phyloP scores from a whole-genome alignment of 306 rosid species.

The Carpinus fangiana region DNA sequence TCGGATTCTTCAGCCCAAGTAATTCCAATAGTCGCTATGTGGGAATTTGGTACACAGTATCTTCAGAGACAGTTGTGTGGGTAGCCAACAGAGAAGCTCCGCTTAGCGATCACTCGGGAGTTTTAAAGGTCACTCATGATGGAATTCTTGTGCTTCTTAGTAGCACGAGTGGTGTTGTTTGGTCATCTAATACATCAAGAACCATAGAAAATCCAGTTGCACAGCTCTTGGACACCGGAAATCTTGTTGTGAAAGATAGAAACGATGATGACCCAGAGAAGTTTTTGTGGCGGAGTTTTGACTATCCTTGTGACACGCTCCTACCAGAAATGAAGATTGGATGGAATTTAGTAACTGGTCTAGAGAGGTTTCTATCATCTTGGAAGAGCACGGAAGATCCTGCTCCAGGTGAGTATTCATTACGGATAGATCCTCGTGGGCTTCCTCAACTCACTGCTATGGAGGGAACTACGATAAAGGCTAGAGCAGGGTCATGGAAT shows the following conservation, averaged over 20 bases:
- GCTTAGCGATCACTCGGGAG: no score
- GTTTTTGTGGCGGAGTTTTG: neutral
- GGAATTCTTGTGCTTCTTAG: neutral
- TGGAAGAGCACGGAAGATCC: neutral
- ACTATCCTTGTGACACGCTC: neutral
- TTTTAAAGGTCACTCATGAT: neutral
- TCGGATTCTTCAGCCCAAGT: no score
- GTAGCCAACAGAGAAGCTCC: no score
- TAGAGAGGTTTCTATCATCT: neutral
- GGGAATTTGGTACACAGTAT: no score
- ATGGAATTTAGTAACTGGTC: neutral
- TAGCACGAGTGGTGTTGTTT: neutral
- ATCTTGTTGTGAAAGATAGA: neutral
- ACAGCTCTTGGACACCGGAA: neutral
- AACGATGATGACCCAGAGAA: neutral
- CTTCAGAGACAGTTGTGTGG: no score
- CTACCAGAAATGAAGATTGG: neutral
- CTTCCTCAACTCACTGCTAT: neutral
- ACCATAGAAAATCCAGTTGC: neutral
- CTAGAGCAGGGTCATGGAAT: neutral
- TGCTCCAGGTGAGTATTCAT: neutral
- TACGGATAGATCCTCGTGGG: neutral
- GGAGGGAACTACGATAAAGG: neutral
- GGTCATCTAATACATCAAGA: neutral
- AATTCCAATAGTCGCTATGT: no score